These are phyloP conservation scores for Entomortierella parvispora DNA, from an alignment of 192 early-diverging fungal species.

Conservation along the genomic window DNA sequence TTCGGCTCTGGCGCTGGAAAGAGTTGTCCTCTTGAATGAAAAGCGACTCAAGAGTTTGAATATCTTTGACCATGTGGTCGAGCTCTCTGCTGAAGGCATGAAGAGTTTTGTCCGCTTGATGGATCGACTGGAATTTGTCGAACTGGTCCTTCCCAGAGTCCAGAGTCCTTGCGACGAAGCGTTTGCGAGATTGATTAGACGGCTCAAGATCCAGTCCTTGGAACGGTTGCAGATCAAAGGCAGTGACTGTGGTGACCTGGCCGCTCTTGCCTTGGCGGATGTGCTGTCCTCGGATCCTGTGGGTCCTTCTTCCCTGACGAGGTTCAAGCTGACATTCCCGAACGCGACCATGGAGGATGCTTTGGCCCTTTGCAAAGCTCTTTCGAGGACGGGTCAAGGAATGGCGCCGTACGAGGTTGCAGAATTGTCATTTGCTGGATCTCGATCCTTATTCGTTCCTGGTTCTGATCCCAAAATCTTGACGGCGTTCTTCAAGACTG, in stretches of 20 bases:
- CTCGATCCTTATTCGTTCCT: too few species aligned
- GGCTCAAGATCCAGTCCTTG: constrained; percentile 5
- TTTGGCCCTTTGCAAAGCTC: too few species aligned
- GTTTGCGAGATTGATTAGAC: constrained; percentile 8
- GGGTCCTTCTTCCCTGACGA: background rate
- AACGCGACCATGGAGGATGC: too few species aligned
- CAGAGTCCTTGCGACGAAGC: constrained; percentile 13
- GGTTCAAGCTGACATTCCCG: too few species aligned
- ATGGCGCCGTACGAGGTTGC: background rate
- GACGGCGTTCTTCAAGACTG: background rate
- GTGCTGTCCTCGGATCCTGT: too few species aligned
- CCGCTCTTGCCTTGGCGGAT: constrained; percentile 14
- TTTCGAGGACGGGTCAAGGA: too few species aligned
- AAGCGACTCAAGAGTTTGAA: constrained; percentile 17
- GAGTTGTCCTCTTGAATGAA: background rate
- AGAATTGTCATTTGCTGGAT: too few species aligned
- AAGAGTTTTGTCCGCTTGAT: constrained; percentile 23
- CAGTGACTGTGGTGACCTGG: constrained; percentile 30
- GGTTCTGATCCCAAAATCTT: too few species aligned
- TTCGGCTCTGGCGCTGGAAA: constrained; percentile 31
- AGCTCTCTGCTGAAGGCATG: constrained; percentile 15
- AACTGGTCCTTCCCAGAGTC: constrained; percentile 22
- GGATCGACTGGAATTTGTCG: constrained; percentile 15
- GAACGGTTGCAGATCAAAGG: constrained; percentile 20
- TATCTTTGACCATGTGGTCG: constrained; percentile 17